Conservation (phyloP, 352 stramenopile species). For the Thraustochytrium striatum region DNA sequence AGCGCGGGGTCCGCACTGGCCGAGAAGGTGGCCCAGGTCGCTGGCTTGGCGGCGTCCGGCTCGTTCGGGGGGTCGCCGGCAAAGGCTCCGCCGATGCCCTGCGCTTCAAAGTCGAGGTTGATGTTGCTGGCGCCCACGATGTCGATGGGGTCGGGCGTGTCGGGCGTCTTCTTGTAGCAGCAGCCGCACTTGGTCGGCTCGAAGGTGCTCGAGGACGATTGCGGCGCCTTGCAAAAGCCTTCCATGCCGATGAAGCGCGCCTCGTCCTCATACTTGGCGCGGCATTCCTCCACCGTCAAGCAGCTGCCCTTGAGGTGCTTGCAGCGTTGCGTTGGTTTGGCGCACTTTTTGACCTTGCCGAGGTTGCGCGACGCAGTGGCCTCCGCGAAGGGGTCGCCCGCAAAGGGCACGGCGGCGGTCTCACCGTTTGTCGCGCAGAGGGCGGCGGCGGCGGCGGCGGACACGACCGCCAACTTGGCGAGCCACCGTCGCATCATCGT, state of each 20-base stretch:
- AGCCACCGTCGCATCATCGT: too few relatives aligned
- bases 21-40: too few relatives aligned
- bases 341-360: too few relatives aligned
- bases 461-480: too few relatives aligned
- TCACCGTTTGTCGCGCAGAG: too few relatives aligned
- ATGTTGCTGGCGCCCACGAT: neutral
- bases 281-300: neutral
- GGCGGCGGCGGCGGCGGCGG: too few relatives aligned
- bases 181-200: constrained; percentile 1
- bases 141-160: neutral
- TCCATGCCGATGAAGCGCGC: constrained; percentile 1
- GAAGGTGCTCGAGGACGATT: neutral
- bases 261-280: neutral
- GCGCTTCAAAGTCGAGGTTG: neutral
- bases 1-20: too few relatives aligned
- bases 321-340: too few relatives aligned
- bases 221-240: neutral
- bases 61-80: too few relatives aligned
- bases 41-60: too few relatives aligned
- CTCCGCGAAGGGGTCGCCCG: too few relatives aligned
- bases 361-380: neutral
- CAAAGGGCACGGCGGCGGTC: too few relatives aligned
- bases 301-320: constrained; percentile 1
- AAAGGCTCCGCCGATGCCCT: neutral
- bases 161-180: constrained; percentile 6